phyloP scores from a whole-genome alignment of 495 filamentous ascomycete genomes.

The Thozetella sp. region DNA sequence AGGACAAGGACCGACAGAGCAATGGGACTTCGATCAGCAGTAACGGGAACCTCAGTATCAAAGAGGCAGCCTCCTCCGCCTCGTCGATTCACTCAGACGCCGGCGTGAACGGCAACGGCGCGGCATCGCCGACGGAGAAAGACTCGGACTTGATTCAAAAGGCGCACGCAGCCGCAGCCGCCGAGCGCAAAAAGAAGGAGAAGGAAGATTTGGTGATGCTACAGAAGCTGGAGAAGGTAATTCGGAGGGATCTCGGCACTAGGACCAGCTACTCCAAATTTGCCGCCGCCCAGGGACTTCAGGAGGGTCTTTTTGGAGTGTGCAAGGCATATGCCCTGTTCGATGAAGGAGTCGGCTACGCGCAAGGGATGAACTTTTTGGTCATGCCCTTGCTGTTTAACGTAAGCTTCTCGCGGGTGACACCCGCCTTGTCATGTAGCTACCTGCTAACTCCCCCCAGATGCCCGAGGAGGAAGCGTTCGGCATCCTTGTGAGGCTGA shows the following conservation, averaged over 20 bases:
- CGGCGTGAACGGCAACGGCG: slow-evolving; percentile 59
- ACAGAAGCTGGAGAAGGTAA: slow-evolving; percentile 86
- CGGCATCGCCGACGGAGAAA: slow-evolving; percentile 59
- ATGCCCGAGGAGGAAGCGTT: slow-evolving; percentile 99
- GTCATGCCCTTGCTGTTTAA: slow-evolving; percentile 98
- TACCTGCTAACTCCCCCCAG: slow-evolving; percentile 40
- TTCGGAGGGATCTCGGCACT: slow-evolving; percentile 86
- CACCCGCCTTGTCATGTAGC: no score
- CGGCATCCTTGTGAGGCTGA: slow-evolving; percentile 86
- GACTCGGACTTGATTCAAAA: slow-evolving; percentile 68
- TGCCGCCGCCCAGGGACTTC: slow-evolving; percentile 81
- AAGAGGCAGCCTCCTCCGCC: slow-evolving; percentile 73
- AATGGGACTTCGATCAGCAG: slow-evolving; percentile 44
- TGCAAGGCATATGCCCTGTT: slow-evolving; percentile 98
- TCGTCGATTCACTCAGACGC: slow-evolving; percentile 85
- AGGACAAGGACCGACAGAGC: slow-evolving; percentile 66
- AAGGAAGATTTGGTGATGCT: slow-evolving; percentile 73
- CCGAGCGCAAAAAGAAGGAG: slow-evolving; percentile 70
- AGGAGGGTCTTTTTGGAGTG: slow-evolving; percentile 91
- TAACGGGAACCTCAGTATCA: slow-evolving; percentile 43
- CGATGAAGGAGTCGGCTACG: slow-evolving; percentile 93
- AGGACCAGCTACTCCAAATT: slow-evolving; percentile 97
- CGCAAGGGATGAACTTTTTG: slow-evolving; percentile 98
- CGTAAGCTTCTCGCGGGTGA: slow-evolving; percentile 65
- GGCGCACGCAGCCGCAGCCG: slow-evolving; percentile 64